Conservation (phyloP, 495 filamentous ascomycete genomes). For the Tuber melanosporum region DNA sequence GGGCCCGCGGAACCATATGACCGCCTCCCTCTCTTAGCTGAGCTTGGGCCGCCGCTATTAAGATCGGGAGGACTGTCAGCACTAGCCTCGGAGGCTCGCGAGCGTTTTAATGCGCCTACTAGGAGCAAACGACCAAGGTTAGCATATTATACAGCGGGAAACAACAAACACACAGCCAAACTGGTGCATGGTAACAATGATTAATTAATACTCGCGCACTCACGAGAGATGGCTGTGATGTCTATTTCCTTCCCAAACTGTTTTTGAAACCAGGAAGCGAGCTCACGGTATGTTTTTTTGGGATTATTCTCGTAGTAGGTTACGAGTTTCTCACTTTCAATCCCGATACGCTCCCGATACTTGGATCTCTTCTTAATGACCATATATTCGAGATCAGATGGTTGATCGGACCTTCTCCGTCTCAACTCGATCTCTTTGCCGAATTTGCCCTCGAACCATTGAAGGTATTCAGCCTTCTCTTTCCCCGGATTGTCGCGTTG, state of each 20-base stretch:
- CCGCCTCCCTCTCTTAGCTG: conserved; percentile 38
- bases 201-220: conserved; percentile 41
- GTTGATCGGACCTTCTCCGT: conserved; percentile 39
- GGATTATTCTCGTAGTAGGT: conserved; percentile 39
- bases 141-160: conserved; percentile 16
- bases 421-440: conserved; percentile 39
- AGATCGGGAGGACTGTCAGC: conserved; percentile 27
- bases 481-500: conserved; percentile 40
- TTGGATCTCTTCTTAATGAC: conserved; percentile 42
- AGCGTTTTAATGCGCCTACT: conserved; percentile 36
- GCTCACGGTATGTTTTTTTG: conserved; percentile 41
- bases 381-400: conserved; percentile 41
- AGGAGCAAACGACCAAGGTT: conserved; percentile 11
- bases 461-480: conserved; percentile 40
- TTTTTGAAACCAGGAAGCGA: conserved; percentile 42
- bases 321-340: conserved; percentile 40
- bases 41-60: conserved; percentile 23
- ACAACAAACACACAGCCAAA: conserved; percentile 14
- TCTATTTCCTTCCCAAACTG: conserved; percentile 42
- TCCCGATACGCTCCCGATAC: conserved; percentile 40
- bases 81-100: conserved; percentile 34
- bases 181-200: conserved; percentile 7
- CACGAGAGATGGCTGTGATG: conserved; percentile 42
- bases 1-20: conserved; percentile 35
- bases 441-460: conserved; percentile 40